Base-by-base conservation (phyloP, 768 basidiomycete genomes). In the Calvatia gigantea region DNA sequence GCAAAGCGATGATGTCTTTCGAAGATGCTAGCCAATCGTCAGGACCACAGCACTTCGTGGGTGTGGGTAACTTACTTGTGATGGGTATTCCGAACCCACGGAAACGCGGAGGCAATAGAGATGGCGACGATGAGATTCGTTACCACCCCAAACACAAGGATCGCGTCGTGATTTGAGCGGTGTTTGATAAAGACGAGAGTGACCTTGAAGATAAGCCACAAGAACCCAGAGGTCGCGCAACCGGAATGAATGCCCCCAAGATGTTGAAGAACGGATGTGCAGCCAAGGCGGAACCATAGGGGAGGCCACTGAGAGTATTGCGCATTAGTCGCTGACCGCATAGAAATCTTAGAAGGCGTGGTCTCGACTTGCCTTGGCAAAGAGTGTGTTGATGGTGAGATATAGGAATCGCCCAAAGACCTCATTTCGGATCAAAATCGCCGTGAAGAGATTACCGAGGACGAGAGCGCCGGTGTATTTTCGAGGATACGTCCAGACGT, bases 191-290 rank as follows among this genome's bases (percentile, higher is more conserved):
- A 79, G 29, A 85, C 79, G 31, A 75, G 69, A 35, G 78, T 73
- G 39, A 89, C 69, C 64, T 80, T 81, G 60, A 82, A 82, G 46
- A 89, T 70, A 42, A 91, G 76, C 89, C 89, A 91, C 14, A 79
- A 72, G 54, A 87, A 80, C 45, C 87, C 89, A 29, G 89, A 89
- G 23, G 79, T 70, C 2, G 88, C 88, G 66, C 90, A 91, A 27
- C 89, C 88, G n/a, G 85, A 86, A 64, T 92, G 90, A 59, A 91
- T 89, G 19, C 90, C 90, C 4, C 90, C 90, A 12, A 92, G 79
- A 66, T 92, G 90, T 74, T 87, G 77, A 19, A 91, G 75, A 4
- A 82, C 75, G 15, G 88, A 89, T 6, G 89, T 91, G 66, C 85
- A 88, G 28, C 73, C 85, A 6, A 90, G 74, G 51, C 89, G 78